Evolutionary conservation across 2,329 filamentous ascomycete genomes (phyloP).

Genomic region (Thermothelomyces thermophilus): DNA sequence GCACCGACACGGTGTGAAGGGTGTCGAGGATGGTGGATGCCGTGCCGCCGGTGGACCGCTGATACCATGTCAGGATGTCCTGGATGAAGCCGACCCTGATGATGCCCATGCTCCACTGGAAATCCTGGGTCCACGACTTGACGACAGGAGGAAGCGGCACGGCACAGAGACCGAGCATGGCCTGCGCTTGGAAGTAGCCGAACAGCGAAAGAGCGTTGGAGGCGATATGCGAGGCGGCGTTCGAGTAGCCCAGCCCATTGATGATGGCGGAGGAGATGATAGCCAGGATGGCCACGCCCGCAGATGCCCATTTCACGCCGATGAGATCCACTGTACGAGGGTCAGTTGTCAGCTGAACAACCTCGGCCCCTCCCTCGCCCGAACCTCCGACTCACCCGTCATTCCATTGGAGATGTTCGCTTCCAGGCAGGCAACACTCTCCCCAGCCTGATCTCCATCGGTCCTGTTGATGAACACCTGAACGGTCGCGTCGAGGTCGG

Average conservation of each 20-base stretch:
- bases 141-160: constrained; percentile 74
- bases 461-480: constrained; percentile 65
- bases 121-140: constrained; percentile 81
- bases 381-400: constrained; percentile 36
- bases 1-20: constrained; percentile 62
- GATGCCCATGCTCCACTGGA: constrained; percentile 88
- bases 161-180: constrained; percentile 71
- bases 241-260: constrained; percentile 76
- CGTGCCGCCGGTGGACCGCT: constrained; percentile 73
- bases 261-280: constrained; percentile 73
- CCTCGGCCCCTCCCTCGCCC: neutral
- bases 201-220: constrained; percentile 79
- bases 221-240: constrained; percentile 80
- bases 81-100: constrained; percentile 75
- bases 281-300: constrained; percentile 68
- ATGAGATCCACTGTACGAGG: constrained; percentile 57
- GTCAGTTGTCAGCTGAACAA: constrained; percentile 1
- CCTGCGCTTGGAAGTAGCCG: constrained; percentile 80
- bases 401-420: constrained; percentile 76
- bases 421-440: constrained; percentile 69
- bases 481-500: constrained; percentile 74
- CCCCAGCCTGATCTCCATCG: constrained; percentile 36
- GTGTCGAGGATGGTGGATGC: constrained; percentile 67
- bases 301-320: constrained; percentile 73
- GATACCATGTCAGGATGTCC: constrained; percentile 78